These are phyloP conservation scores for Conticribra guillardii DNA, from an alignment of 108 stramenopile species.

Conservation along the genomic window DNA sequence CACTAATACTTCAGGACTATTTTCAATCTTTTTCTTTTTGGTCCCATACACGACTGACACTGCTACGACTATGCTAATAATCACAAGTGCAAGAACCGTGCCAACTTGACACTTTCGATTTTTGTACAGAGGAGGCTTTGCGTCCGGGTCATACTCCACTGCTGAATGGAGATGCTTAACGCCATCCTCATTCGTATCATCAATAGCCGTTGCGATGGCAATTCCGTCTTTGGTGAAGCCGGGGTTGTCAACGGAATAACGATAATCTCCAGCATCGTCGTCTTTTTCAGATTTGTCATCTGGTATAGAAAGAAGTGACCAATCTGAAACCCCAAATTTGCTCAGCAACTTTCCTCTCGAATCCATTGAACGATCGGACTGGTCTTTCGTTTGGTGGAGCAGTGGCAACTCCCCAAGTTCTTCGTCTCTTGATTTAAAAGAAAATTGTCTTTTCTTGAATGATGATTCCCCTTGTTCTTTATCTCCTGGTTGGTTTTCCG, in stretches of 20 bases:
- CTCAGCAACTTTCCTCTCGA: too few relatives aligned
- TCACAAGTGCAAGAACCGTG: background rate
- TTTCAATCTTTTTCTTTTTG: conserved; percentile 4
- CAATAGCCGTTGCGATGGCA: conserved; percentile 25
- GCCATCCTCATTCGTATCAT: conserved; percentile 10
- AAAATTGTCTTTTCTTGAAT: too few relatives aligned
- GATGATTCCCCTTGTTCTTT: background rate
- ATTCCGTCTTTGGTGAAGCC: conserved; percentile 12
- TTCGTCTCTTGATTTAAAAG: too few relatives aligned
- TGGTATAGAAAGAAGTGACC: too few relatives aligned
- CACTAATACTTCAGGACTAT: background rate
- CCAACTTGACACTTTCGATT: background rate
- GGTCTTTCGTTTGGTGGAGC: background rate
- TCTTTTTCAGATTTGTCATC: too few relatives aligned
- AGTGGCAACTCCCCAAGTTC: too few relatives aligned
- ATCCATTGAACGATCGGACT: too few relatives aligned
- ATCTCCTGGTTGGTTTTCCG: too few relatives aligned
- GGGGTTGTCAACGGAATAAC: too few relatives aligned
- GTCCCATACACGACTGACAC: conserved; percentile 4
- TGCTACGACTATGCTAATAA: background rate
- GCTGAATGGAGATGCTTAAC: conserved; percentile 1
- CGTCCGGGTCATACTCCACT: background rate
- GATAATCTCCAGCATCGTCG: background rate
- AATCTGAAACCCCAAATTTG: too few relatives aligned
- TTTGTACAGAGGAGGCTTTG: conserved; percentile 2